Evolutionary conservation across 2,329 filamentous ascomycete species (phyloP), one percentile per base, ranked within the genome.

Genomic region (Cladorrhinum sp.): DNA sequence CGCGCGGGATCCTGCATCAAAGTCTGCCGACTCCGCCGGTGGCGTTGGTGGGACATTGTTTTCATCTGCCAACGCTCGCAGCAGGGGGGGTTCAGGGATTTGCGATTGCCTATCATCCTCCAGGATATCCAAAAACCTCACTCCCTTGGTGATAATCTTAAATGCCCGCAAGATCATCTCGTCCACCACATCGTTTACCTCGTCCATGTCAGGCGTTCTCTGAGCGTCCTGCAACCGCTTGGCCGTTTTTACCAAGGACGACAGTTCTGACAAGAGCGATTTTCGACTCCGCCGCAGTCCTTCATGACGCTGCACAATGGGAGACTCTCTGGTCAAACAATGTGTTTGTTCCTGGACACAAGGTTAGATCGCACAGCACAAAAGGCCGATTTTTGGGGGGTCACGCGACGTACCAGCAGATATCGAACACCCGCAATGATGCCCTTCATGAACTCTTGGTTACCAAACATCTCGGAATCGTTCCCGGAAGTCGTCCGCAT

Each of bases 141-240:
- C 92, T 13, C 91, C 92, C 68, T 93, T 88, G 52, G 88, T 93
- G n/a, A 96, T 90, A 56, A 98, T 92, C 71, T 90, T 92, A 78
- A 96, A 98, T 0, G 93, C 93, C 73, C 93, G 95, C 57, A 96
- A 78, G 23, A 98, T 90, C 85, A 98, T 92, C 72, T 96, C 91
- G 70, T 98, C 93, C 60, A 97, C 85, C 60, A 93, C 85, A 67
- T 90, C 85, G 69, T 91, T 91, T 12, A 89, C 79, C 50, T 85
- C 82, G 0, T 76, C 72, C 0, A 81, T 77, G 13, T 77, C 74
- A 0, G 76, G 66, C 48, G 75, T 66, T 61, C 78, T 81, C 60
- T 91, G 86, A 64, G 85, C 81, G 69, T 93, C 91, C 73, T 93
- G 92, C 65, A 99, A 78, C 53, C 85, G 84, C 75, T 96, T 97